Evolutionary conservation across 345 rosid species (phyloP), one percentile per base, ranked within the genome.

Genomic region (Arabis alpina): DNA sequence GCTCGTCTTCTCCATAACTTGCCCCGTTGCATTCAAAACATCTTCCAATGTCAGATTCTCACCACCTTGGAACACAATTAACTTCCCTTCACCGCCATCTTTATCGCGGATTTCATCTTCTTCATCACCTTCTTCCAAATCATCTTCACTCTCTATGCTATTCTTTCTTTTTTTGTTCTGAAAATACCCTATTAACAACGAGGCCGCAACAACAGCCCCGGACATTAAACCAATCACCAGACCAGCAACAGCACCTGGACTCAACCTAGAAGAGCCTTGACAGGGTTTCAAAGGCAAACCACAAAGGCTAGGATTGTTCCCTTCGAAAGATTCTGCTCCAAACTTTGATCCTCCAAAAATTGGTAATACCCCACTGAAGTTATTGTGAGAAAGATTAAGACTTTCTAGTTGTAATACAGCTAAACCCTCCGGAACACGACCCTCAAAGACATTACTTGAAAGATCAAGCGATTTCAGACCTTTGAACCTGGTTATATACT

Each of bases 21-120:
- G 97, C 14, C 99, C 99, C 0, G 99, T 94, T 1, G 99, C 99
- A 67, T 94, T 94, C 82, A 94, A 72, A 49, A 94, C 99, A 74
- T 91, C 99, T 48, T 89, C 99, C 19, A 94, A 75, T 1, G 91
- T 85, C 79, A 94, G 85, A 80, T 91, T 93, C 87, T 94, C 97
- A 3, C 96, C 97, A 2, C 99, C 99, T 85, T 94, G 91, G 68
- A 94, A 94, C 81, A 94, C 78, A 72, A 89, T 78, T 12, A 94
- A 83, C 84, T 84, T 94, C 68, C 97, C 97, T 82, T 94, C 96
- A 28, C 23, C 76, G 5, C 79, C 82, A 40, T 65, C 67, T 15
- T 62, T 62, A 2, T 47, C 67, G 12, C 54, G 78, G 3, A 25
- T 25, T 3, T 59, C 80, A 56, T 89, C 90, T 44, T 85, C 94